These are phyloP conservation scores for Pleurozium schreberi DNA, from an alignment of 225 moss, liverwort and hornwort genomes.

Conservation along the genomic window DNA sequence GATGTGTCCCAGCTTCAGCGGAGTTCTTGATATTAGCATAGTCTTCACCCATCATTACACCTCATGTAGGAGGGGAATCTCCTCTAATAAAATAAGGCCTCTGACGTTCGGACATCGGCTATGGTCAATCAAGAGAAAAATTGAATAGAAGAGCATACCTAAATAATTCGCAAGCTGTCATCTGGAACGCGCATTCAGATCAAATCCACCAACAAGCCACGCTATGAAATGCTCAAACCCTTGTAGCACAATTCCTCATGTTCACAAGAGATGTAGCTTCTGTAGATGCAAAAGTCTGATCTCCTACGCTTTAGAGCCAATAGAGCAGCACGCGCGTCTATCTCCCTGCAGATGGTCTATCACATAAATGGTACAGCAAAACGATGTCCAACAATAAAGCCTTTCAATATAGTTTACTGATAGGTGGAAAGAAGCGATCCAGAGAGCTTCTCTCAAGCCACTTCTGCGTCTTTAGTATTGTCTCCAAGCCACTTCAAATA, in stretches of 20 bases:
- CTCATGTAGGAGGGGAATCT: not conserved
- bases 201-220: not conserved
- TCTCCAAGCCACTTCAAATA: constrained; percentile 82
- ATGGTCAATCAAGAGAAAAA: not conserved
- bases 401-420: not conserved
- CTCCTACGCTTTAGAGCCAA: not conserved
- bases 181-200: not conserved
- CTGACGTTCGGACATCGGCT: not conserved
- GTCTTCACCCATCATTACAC: too few species aligned
- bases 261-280: not conserved
- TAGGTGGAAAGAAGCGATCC: not conserved
- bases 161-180: not conserved
- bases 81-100: not conserved
- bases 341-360: not conserved
- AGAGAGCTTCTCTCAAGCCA: constrained; percentile 6
- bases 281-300: not conserved
- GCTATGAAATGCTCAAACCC: not conserved
- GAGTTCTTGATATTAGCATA: not conserved
- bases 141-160: not conserved
- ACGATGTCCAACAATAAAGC: not conserved
- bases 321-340: not conserved
- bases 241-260: not conserved
- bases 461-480: constrained; percentile 30
- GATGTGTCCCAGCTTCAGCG: not conserved
- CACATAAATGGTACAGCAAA: not conserved